Base-by-base conservation (phyloP, 257 asterid genomes). In the Euphrasia confusa region DNA sequence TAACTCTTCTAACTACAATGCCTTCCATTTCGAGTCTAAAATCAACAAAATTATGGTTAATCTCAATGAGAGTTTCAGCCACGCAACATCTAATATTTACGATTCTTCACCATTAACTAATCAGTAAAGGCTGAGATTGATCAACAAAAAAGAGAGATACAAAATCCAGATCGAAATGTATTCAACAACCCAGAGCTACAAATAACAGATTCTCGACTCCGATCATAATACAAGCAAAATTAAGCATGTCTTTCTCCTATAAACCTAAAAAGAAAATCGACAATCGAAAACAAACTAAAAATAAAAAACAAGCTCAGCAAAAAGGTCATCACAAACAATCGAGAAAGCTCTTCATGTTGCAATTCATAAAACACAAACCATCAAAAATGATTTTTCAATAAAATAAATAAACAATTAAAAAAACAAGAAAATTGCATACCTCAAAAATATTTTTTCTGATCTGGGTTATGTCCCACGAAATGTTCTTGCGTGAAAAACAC, bases 1-100 rank as follows among this genome's bases (percentile, higher is more conserved):
- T 93, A 33, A 93, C 94, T 75, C 99, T 82, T 74, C 97, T 77
- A 33, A 81, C 85, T 4, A 92, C 77, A n/a, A 75, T 44, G 44
- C 91, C 95, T 64, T 83, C 96, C 99, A 92, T 92, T 70, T 52
- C 60, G 14, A 39, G 55, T 77, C 85, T 81, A 78, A 64, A 75
- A 77, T 47, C 61, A 60, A 42, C 56, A 70, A 21, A 68, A 59
- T 32, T 54, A 21, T 48, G 44, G 5, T 15, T 10, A 64, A 30
- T 11, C n/a, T 48, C 61, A n/a, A 15, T 58, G 27, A 13, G 40
- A 40, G 39, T 53, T 39, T 35, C 50, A 48, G 14, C 54, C 53
- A 58, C 37, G 21, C 52, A 48, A 50, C 28, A n/a, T 15, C 11
- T 10, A 40, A 62, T 5, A 35, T 24, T 50, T 10, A 45, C 4